Evolutionary conservation across 495 filamentous ascomycete genomes (phyloP), one percentile per base, ranked within the genome.

Genomic region (Neurospora tetraspora): DNA sequence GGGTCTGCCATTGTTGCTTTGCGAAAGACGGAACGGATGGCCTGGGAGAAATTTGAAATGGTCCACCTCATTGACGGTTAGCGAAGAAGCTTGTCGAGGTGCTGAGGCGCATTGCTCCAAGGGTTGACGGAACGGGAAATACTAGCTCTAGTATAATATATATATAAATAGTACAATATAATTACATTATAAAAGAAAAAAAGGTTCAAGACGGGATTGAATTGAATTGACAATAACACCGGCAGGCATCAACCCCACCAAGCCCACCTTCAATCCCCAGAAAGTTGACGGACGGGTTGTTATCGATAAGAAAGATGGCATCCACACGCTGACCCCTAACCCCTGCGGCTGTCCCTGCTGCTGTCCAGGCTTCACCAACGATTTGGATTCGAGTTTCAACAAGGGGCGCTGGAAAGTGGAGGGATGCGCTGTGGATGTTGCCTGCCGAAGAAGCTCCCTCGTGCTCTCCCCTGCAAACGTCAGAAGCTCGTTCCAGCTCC

Each of bases 1-100:
- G 94, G 92, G 71, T 85, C 79, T 76, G 78, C 73, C 53, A 20
- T 77, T 40, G 31, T 72, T 65, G 53, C 27, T 65, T 14, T 34
- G 27, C 53, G 53, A 34, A 18, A 61, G 53, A 61, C 53, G 53
- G 53, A 18, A 69, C 71, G 37, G 53, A 39, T 20, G 69, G 53
- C n/a, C 68, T 76, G 34, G 34, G 45, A 38, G 27, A 61, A 36
- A 0, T 9, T 14, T 4, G 14, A 1, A 18, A 9, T 65, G 12
- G 53, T 65, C 53, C 23, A 65, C 53, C 53, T 65, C 53, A 65
- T 65, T 65, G 27, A 9, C 27, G 6, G 27, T 43, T n/a, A n/a
- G n/a, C n/a, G n/a, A n/a, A n/a, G 40, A 3, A 27, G 20, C 11
- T 27, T 59, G 43, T 59, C 4, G 53, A 71, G 68, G 36, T 47